Base-by-base conservation (phyloP, 805 yeast species). In the Metschnikowia henanensis region DNA sequence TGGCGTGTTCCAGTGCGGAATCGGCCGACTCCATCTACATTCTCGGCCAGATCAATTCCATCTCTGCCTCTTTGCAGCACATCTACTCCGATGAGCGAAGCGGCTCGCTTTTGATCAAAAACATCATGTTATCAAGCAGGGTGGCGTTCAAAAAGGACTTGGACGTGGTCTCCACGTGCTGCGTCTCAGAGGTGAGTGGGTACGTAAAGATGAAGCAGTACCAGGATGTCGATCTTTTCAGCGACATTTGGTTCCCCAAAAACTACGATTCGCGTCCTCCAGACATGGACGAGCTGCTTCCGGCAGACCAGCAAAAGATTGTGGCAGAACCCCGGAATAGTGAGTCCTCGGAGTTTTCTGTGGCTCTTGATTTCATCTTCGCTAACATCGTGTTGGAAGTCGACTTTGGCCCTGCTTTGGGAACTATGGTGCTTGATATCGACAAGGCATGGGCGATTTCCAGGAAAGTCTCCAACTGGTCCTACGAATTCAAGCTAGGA, bases 81-180 rank as follows among this genome's bases (percentile, higher is more conserved):
- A 81, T 87, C 13, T 94, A 88, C 58, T 92, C 98, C 0, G 78
- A 96, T 49, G 96, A 89, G 50, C 76, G 85, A 0, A 89, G 96
- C 70, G 95, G 95, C 0, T 81, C 86, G 3, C 61, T 87, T 22
- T 48, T 46, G 4, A 60, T 70, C 18, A 72, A 79, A 15, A 68
- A 73, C 33, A 59, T 83, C 9, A 57, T 80, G 36, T 25, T 80
- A 10, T 73, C 75, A 4, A 70, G 77, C n/a, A 66, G 78, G 16
- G 57, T 83, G 29, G 70, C 76, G 0, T 73, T 72, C 32, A 66
- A 71, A 0, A 66, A 68, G 2, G 55, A 60, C 1, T 56, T 69
- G 12, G 76, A 72, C 33, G 57, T 80, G 2, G 66, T 71, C 33
- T 72, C 82, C 1, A 68, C 83, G 0, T 80, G 79, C 3, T 68